Evolutionary conservation across 1,139 yeast genomes (phyloP).

Genomic region (Spathaspora sp.): DNA sequence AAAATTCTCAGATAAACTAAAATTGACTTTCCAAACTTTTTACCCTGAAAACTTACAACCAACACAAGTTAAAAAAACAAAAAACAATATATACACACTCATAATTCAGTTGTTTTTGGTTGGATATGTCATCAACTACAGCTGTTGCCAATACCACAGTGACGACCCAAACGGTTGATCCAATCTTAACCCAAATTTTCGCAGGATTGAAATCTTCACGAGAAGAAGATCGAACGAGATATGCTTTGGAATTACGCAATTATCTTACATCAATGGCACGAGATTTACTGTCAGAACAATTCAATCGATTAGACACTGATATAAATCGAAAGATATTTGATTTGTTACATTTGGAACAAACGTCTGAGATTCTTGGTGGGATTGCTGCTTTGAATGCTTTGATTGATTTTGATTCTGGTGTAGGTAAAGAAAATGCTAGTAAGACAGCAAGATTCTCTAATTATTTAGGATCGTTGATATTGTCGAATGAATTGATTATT

Average conservation of each 20-base stretch:
- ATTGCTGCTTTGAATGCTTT: conserved; percentile 86
- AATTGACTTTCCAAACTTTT: too few relatives aligned
- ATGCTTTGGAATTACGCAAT: conserved; percentile 65
- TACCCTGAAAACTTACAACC: neutral
- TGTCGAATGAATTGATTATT: conserved; percentile 79
- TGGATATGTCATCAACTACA: conserved; percentile 23
- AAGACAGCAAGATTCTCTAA: conserved; percentile 90
- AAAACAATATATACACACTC: neutral
- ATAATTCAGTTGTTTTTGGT: neutral
- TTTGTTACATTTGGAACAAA: conserved; percentile 71
- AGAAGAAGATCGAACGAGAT: conserved; percentile 53
- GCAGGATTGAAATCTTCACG: conserved; percentile 49
- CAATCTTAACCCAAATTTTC: conserved; percentile 53
- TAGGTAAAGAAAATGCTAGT: conserved; percentile 75
- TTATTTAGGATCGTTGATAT: conserved; percentile 76
- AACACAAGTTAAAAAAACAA: neutral
- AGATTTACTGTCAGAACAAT: conserved; percentile 75
- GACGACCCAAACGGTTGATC: conserved; percentile 44
- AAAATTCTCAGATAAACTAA: neutral
- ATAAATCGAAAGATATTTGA: conserved; percentile 88
- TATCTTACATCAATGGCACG: conserved; percentile 71
- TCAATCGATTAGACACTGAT: conserved; percentile 77
- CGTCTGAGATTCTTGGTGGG: conserved; percentile 80
- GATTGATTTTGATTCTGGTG: conserved; percentile 70
- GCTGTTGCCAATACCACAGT: conserved; percentile 4